Percentiles rank a stretch among this genome's conserved stretches.
Evolutionary conservation across 495 filamentous ascomycete species (phyloP).

Genomic region (Neohortaea acidophila): DNA sequence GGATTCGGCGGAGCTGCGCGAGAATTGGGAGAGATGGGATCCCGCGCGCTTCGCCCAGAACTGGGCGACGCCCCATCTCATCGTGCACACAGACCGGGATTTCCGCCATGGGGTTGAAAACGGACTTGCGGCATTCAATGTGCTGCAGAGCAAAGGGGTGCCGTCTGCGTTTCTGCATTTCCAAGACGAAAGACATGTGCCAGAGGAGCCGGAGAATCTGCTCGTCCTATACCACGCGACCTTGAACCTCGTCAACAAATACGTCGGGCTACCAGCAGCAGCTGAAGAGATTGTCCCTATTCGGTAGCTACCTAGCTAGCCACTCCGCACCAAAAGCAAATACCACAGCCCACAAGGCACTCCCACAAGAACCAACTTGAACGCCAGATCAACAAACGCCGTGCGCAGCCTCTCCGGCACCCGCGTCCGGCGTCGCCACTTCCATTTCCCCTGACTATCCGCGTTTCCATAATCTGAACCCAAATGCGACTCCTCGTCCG

Average conservation of each 20-base stretch:
- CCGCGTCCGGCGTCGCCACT: constrained; percentile 8
- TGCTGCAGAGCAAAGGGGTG: constrained; percentile 33
- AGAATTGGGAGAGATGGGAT: constrained; percentile 30
- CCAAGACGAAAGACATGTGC: constrained; percentile 39
- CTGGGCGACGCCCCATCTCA: constrained; percentile 32
- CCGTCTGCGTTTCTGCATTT: constrained; percentile 41
- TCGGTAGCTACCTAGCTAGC: too few species aligned
- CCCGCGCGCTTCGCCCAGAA: constrained; percentile 26
- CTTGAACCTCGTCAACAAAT: not conserved
- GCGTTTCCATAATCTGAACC: not conserved
- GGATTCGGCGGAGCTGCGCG: constrained; percentile 1
- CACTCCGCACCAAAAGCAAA: constrained; percentile 22
- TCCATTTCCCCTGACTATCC: constrained; percentile 18
- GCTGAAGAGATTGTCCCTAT: too few species aligned
- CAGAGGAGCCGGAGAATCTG: too few species aligned
- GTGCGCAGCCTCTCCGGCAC: constrained; percentile 11
- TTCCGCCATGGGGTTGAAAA: constrained; percentile 32
- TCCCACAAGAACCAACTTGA: constrained; percentile 18
- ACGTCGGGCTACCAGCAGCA: not conserved
- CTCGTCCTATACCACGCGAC: not conserved
- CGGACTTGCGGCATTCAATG: constrained; percentile 34
- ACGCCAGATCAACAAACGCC: constrained; percentile 18
- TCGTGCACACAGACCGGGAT: constrained; percentile 34
- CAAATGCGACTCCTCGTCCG: constrained; percentile 13
- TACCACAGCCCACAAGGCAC: constrained; percentile 21